These are phyloP conservation scores for Chalciporus chontae DNA, from an alignment of 768 basidiomycete species.

Conservation along the genomic window DNA sequence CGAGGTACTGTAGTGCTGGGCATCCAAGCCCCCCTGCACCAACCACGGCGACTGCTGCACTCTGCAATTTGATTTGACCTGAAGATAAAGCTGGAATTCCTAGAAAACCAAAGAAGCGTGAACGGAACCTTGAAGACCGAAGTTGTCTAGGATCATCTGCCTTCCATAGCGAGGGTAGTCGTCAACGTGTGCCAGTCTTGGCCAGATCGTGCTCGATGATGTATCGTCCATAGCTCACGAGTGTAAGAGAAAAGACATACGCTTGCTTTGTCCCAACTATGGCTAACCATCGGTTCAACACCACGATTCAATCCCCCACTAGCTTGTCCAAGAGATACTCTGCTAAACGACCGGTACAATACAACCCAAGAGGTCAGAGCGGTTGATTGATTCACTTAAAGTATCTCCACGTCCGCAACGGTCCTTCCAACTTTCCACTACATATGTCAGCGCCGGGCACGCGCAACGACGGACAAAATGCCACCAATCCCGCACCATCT, in stretches of 20 bases:
- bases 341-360: not conserved
- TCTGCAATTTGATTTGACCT: conserved; percentile 84
- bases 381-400: not conserved
- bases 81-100: conserved; percentile 5
- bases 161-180: conserved; percentile 93
- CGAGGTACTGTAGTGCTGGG: conserved; percentile 92
- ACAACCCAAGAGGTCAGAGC: not conserved
- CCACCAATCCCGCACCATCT: conserved; percentile 12
- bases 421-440: no score
- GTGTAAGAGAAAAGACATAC: not conserved
- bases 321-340: not conserved
- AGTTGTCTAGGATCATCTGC: conserved; percentile 91
- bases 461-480: conserved; percentile 15
- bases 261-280: not conserved
- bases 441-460: conserved; percentile 15
- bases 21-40: conserved; percentile 97
- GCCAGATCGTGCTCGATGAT: conserved; percentile 11
- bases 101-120: not conserved
- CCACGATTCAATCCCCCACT: not conserved
- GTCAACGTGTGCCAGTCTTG: conserved; percentile 39
- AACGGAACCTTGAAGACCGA: conserved; percentile 74
- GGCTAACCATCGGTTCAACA: not conserved
- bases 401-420: no score
- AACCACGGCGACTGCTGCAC: conserved; percentile 77
- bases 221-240: conserved; percentile 3